A percentile compares a stretch with the other conserved stretches of the same genome.
phyloP scores from a whole-genome alignment of 257 asterid species.

The Rauvolfia tetraphylla region DNA sequence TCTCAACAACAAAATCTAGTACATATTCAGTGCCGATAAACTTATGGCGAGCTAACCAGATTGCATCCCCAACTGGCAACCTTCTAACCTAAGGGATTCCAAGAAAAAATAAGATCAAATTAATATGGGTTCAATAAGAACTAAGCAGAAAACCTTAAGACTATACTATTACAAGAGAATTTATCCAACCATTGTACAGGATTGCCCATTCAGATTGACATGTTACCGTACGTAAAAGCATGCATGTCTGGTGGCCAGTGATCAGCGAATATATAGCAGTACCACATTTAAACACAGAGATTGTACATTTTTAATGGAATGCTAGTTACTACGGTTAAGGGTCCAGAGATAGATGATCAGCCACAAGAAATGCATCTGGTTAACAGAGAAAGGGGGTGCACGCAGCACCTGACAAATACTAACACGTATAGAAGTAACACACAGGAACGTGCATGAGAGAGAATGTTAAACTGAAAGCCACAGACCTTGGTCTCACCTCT shows the following conservation, averaged over 20 bases:
- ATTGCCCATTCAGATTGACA: neutral
- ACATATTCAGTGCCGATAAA: conserved; percentile 60
- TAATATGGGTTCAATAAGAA: neutral
- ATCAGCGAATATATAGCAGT: neutral
- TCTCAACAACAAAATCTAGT: conserved; percentile 94
- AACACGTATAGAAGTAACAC: neutral
- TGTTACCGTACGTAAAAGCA: neutral
- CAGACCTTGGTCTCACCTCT: conserved; percentile 50
- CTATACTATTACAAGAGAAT: neutral
- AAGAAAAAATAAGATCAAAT: conserved; percentile 2
- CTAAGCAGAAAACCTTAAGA: neutral
- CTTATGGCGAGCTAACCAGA: conserved; percentile 93
- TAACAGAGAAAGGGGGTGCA: neutral
- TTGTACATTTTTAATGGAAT: neutral
- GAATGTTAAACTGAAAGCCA: neutral
- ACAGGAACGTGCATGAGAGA: neutral
- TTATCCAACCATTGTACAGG: neutral
- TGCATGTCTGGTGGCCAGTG: neutral
- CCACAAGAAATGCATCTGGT: neutral
- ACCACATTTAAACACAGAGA: neutral
- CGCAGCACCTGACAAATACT: neutral
- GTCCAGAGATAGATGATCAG: neutral
- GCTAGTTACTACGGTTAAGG: neutral
- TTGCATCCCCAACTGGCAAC: conserved; percentile 92
- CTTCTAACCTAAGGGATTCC: conserved; percentile 56